Base-by-base conservation (phyloP, 805 yeast species). In the Barnettozyma populi region DNA sequence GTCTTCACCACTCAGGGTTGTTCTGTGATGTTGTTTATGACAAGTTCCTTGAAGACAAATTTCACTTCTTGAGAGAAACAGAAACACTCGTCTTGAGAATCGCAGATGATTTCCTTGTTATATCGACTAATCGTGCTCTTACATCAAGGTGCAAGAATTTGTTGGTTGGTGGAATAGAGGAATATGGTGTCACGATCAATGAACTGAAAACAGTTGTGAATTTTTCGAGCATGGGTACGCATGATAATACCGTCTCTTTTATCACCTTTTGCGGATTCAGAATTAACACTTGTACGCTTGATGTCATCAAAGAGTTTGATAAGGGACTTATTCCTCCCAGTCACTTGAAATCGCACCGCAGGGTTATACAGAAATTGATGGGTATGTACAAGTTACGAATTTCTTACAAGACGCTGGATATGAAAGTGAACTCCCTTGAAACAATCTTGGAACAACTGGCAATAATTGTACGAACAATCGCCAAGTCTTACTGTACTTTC, bases 21-120 rank as follows among this genome's bases (percentile, higher is more conserved):
- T 71, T 90, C 32, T 89, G 95, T 52, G 87, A 89, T 52, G 53
- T 89, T 1, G 75, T 86, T 0, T 84, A 85, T 56, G 89, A 85
- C 57, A 70, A 74, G 2, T 59, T 90, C 27, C 73, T 85, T 10
- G 69, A 71, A 25, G 52, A 53, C 3, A 51, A 53, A 42, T 55
- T 56, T 54, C 53, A 58, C 13, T 57, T 59, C 36, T 36, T 61
- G n/a, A 32, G 51, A 1, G 44, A 52, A 3, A 49, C 55, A 6
- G 56, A 63, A 2, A 64, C 74, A 14, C 49, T 74, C 2, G 60
- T 88, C 2, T 48, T 88, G 7, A 66, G 97, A 45, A 63, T 87
- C 19, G 95, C 89, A 0, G 98, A 90, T 65, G 98, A 90, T 61
- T 90, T 90, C 57, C 60, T 90, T 24, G 70, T 88, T n/a, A 64